phyloP scores from a whole-genome alignment of 2,329 filamentous ascomycete genomes.

The Hawksworthiomyces lignivorus region DNA sequence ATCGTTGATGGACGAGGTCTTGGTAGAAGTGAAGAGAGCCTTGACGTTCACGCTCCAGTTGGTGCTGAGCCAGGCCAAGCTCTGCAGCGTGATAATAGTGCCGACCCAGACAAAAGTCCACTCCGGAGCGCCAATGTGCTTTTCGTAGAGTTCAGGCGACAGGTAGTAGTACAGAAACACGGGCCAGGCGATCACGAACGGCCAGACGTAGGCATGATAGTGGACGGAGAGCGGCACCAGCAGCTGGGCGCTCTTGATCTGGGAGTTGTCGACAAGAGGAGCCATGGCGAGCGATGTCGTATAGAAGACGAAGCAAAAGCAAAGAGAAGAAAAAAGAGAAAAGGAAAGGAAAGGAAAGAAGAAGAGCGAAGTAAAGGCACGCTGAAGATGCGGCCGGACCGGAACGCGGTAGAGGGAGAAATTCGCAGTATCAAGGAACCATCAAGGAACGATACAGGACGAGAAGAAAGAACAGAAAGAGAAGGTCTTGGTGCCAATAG shows the following conservation, averaged over 20 bases:
- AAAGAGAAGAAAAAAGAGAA: neutral
- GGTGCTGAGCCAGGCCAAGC: conserved; percentile 87
- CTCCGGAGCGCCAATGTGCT: conserved; percentile 86
- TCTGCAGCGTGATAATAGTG: conserved; percentile 78
- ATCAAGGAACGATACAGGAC: neutral
- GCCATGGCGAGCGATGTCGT: conserved; percentile 40
- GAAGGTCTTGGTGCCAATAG: conserved; percentile 1
- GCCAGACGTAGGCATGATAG: conserved; percentile 86
- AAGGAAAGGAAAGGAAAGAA: neutral
- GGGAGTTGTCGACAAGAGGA: conserved; percentile 81
- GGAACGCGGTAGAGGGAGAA: neutral
- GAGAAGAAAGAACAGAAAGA: neutral
- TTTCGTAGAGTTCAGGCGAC: conserved; percentile 74
- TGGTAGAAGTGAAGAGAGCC: conserved; percentile 71
- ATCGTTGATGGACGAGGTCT: conserved; percentile 60
- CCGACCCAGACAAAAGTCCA: conserved; percentile 97
- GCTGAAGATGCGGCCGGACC: conserved; percentile 9
- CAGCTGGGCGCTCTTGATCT: conserved; percentile 82
- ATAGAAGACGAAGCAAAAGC: neutral
- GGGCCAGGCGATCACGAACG: conserved; percentile 87
- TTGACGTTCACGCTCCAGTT: conserved; percentile 93
- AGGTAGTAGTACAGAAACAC: conserved; percentile 85
- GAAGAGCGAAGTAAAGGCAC: conserved; percentile 4
- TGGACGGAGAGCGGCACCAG: conserved; percentile 77
- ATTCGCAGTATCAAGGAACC: neutral